These are phyloP conservation scores for Wallacemonas sp. DNA, from an alignment of 208 protist species.

Conservation along the genomic window DNA sequence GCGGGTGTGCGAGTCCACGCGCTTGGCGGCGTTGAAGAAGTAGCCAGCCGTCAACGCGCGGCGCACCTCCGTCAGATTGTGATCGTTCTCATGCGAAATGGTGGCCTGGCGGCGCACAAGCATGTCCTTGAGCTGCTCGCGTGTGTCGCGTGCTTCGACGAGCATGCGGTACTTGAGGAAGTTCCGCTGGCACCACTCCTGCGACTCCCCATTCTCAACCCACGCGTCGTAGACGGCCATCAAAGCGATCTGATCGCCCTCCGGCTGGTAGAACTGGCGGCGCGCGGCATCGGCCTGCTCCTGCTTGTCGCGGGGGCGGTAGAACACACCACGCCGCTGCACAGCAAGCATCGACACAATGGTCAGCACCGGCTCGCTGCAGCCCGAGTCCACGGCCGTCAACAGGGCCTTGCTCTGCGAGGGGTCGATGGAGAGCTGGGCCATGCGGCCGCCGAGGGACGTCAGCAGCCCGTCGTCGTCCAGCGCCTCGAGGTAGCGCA, in stretches of 20 bases:
- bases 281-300: conserved; percentile 95
- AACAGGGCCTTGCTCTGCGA: conserved; percentile 98
- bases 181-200: conserved; percentile 97
- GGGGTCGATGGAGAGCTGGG: conserved; percentile 98
- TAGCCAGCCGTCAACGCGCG: conserved; percentile 97
- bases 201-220: conserved; percentile 86
- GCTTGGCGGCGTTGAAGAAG: conserved; percentile 97
- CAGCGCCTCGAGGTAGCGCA: conserved; percentile 96
- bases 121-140: conserved; percentile 96
- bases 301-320: conserved; percentile 87
- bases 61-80: conserved; percentile 89
- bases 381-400: conserved; percentile 95
- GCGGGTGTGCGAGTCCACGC: conserved; percentile 72
- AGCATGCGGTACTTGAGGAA: conserved; percentile 97
- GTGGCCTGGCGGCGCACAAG: conserved; percentile 94
- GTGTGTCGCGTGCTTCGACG: conserved; percentile 95
- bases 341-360: conserved; percentile 98
- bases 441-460: conserved; percentile 97
- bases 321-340: conserved; percentile 91
- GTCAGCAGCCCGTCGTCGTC: conserved; percentile 98
- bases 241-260: conserved; percentile 97
- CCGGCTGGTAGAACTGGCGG: conserved; percentile 95
- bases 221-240: conserved; percentile 95
- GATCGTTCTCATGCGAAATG: conserved; percentile 91
- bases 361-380: conserved; percentile 97